phyloP scores from a whole-genome alignment of 371 early-diverging fungal species.

The Mucor circinelloides region DNA sequence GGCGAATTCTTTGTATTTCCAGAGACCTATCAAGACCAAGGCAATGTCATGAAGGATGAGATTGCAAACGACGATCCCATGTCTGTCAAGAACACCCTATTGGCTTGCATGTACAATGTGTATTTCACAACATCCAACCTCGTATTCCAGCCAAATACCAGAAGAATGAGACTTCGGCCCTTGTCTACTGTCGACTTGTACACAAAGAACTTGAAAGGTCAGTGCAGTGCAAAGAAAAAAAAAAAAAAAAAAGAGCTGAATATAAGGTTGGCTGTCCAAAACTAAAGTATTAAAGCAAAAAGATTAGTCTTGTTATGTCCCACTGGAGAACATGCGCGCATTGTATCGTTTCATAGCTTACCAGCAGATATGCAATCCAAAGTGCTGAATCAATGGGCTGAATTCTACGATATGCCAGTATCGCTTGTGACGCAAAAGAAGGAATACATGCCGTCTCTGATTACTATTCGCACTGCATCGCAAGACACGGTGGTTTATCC shows the following conservation, averaged over 20 bases:
- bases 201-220: conserved; percentile 22
- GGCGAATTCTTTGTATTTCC: conserved; percentile 42
- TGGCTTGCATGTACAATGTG: conserved; percentile 41
- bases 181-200: conserved; percentile 20
- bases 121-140: conserved; percentile 39
- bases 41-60: background rate
- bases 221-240: too few relatives aligned
- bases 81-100: conserved; percentile 7
- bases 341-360: conserved; percentile 16
- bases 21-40: background rate
- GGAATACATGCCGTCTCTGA: conserved; percentile 13
- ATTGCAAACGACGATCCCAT: background rate
- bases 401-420: conserved; percentile 26
- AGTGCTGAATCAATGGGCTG: conserved; percentile 32
- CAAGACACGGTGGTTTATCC: conserved; percentile 35
- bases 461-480: conserved; percentile 24
- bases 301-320: conserved; percentile 38
- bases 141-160: conserved; percentile 38
- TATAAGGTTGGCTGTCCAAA: background rate
- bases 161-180: conserved; percentile 31
- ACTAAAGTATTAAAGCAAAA: conserved; percentile 5
- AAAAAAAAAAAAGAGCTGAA: too few relatives aligned
- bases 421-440: conserved; percentile 1
- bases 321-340: conserved; percentile 30
- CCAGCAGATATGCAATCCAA: conserved; percentile 13